Evolutionary conservation across 2,329 filamentous ascomycete genomes (phyloP).

Genomic region (Nemania sp.): DNA sequence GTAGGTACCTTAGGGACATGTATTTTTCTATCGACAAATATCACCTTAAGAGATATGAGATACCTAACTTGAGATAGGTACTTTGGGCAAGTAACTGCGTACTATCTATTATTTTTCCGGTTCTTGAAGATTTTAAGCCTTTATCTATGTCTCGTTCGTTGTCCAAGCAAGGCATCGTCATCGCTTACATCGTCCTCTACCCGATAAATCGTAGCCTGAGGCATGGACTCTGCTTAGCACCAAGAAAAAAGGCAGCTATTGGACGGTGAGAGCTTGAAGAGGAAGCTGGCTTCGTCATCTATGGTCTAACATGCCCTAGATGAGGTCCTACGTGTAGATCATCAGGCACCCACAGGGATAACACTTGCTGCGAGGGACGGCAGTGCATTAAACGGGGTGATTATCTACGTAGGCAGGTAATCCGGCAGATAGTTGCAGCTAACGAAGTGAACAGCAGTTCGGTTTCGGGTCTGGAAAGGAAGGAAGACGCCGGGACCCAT

Average conservation of each 20-base stretch:
- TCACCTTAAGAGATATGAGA: too few species aligned
- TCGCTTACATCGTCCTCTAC: constrained; percentile 18
- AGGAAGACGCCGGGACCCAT: constrained; percentile 12
- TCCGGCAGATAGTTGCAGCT: constrained; percentile 1
- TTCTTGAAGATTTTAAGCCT: too few species aligned
- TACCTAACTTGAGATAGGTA: too few species aligned
- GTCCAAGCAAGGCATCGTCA: constrained; percentile 12
- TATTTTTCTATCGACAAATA: too few species aligned
- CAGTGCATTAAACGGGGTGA: neutral
- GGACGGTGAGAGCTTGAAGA: constrained; percentile 14
- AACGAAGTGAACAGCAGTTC: constrained; percentile 4
- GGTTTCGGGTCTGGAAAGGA: neutral
- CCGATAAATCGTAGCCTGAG: neutral
- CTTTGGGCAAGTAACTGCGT: too few species aligned
- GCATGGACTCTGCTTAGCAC: constrained; percentile 3
- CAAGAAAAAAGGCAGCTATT: constrained; percentile 7
- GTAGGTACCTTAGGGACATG: too few species aligned
- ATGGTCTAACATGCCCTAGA: neutral
- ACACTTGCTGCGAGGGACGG: neutral
- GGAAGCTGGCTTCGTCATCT: constrained; percentile 26
- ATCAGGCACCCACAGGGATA: too few species aligned
- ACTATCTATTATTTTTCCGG: too few species aligned
- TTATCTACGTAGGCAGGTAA: neutral
- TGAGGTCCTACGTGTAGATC: too few species aligned
- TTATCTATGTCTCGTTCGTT: constrained; percentile 10